Evolutionary conservation across 805 yeast genomes (phyloP).

Genomic region (Candida takata): DNA sequence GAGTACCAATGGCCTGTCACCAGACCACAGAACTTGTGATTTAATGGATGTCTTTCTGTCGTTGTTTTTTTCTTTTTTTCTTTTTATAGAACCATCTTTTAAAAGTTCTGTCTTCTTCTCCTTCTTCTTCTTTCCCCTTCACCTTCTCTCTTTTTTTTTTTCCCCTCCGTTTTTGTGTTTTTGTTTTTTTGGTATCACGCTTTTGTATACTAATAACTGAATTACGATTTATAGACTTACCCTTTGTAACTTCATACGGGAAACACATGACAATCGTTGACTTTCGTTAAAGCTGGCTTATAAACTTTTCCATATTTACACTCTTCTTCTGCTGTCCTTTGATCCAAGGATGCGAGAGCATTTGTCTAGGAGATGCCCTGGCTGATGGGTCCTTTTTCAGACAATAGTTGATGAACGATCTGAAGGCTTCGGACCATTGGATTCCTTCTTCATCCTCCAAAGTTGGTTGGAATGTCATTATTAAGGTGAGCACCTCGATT

Average conservation of each 20-base stretch:
- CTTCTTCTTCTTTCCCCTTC: no score
- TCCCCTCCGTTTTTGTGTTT: no score
- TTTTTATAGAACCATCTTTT: no score
- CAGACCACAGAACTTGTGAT: slow-evolving; percentile 29
- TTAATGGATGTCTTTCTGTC: no score
- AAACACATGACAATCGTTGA: no score
- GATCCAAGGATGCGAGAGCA: slow-evolving; percentile 93
- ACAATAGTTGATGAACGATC: slow-evolving; percentile 75
- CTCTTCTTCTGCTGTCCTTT: slow-evolving; percentile 62
- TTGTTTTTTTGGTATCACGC: no score
- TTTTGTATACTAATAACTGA: no score
- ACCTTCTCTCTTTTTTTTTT: no score
- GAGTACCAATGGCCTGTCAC: slow-evolving; percentile 91
- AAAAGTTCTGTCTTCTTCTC: no score
- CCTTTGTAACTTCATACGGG: no score
- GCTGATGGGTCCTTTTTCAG: slow-evolving; percentile 71
- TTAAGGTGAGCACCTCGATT: slow-evolving; percentile 75
- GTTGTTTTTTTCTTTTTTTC: no score
- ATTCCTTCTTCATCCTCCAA: slow-evolving; percentile 68
- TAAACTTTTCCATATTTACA: slow-evolving; percentile 84
- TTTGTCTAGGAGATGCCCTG: slow-evolving; percentile 89
- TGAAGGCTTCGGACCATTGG: slow-evolving; percentile 75
- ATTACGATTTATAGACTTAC: no score
- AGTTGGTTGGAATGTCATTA: slow-evolving; percentile 75
- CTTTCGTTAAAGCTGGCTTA: slow-evolving; percentile 32